A percentile compares a stretch with the other conserved stretches of the same genome.
Evolutionary conservation across 768 basidiomycete species (phyloP).

Genomic region (Cantharellus cinnabarinus): DNA sequence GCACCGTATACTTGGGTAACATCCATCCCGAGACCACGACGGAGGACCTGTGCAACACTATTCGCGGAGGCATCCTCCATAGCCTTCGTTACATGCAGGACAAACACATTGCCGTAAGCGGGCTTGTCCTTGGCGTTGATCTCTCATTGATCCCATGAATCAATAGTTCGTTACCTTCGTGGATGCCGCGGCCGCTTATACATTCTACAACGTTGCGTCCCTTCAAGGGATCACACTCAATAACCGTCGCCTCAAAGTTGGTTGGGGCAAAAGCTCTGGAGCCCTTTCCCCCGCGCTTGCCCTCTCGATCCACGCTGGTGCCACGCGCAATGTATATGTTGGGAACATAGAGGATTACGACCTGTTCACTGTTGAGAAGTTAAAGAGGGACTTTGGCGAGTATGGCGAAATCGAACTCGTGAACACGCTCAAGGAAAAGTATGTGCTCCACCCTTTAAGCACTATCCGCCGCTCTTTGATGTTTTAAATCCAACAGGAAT

Average conservation of each 20-base stretch:
- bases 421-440: slow-evolving; percentile 91
- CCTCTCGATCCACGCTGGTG: slow-evolving; percentile 77
- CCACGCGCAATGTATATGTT: slow-evolving; percentile 91
- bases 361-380: slow-evolving; percentile 67
- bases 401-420: slow-evolving; percentile 94
- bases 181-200: slow-evolving; percentile 78
- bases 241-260: slow-evolving; percentile 86
- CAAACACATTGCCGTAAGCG: slow-evolving; percentile 82
- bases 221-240: slow-evolving; percentile 80
- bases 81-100: slow-evolving; percentile 91
- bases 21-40: slow-evolving; percentile 89
- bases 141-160: not conserved
- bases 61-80: slow-evolving; percentile 91
- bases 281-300: slow-evolving; percentile 67
- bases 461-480: not conserved
- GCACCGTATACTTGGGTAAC: slow-evolving; percentile 90
- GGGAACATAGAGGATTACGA: slow-evolving; percentile 95
- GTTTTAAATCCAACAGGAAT: slow-evolving; percentile 32
- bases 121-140: not conserved
- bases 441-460: slow-evolving; percentile 16
- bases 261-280: slow-evolving; percentile 95
- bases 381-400: slow-evolving; percentile 86
- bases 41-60: slow-evolving; percentile 90
- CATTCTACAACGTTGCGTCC: slow-evolving; percentile 84
- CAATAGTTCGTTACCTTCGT: slow-evolving; percentile 85